Evolutionary conservation across 768 basidiomycete genomes (phyloP).

Genomic region (Agrocybe praecox): DNA sequence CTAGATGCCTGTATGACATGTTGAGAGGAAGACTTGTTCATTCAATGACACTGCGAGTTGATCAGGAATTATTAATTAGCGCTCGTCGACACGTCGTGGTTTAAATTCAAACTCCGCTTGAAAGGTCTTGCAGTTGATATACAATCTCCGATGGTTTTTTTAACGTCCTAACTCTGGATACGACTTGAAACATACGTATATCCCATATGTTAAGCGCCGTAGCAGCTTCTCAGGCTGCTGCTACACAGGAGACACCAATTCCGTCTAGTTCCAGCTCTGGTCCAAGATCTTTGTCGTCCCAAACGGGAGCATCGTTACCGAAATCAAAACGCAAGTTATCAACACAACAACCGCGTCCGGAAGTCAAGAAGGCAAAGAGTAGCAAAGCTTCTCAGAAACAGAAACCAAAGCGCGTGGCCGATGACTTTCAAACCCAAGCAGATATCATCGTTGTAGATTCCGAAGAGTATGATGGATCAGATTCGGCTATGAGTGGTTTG

Average conservation of each 20-base stretch:
- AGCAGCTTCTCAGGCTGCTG: slow-evolving; percentile 26
- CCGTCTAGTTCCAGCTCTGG: slow-evolving; percentile 4
- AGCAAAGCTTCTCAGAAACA: slow-evolving; percentile 28
- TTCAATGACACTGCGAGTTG: no score
- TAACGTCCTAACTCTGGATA: no score
- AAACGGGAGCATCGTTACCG: not conserved
- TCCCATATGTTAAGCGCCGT: slow-evolving; percentile 78
- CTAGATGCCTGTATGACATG: no score
- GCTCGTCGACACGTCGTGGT: no score
- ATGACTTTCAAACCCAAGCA: slow-evolving; percentile 35
- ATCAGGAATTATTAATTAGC: no score
- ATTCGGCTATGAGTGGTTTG: slow-evolving; percentile 20
- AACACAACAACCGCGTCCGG: slow-evolving; percentile 19
- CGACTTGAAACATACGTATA: no score
- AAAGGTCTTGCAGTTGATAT: no score
- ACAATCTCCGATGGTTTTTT: no score
- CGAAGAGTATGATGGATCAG: slow-evolving; percentile 33
- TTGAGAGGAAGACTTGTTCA: no score
- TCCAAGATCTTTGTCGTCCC: not conserved
- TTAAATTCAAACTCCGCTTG: no score
- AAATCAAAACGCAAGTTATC: slow-evolving; percentile 49
- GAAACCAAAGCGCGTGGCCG: slow-evolving; percentile 20
- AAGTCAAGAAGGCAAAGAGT: slow-evolving; percentile 16
- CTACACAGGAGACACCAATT: slow-evolving; percentile 4
- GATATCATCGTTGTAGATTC: slow-evolving; percentile 41